Conservation (phyloP, 148 eudicot species). For the Talinum fruticosum region DNA sequence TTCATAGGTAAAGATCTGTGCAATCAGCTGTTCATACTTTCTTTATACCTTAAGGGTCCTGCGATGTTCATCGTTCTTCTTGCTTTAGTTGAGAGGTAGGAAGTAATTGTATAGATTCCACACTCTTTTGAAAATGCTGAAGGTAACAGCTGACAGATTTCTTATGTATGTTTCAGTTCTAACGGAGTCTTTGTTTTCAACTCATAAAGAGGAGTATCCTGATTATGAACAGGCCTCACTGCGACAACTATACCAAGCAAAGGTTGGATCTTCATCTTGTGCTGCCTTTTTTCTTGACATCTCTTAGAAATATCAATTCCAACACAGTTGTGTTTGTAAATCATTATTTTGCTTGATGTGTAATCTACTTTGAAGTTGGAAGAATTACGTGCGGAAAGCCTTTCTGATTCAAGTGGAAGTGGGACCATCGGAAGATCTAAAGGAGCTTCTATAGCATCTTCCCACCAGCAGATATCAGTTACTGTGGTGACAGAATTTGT, state of each 20-base stretch:
- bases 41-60: neutral
- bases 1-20: neutral
- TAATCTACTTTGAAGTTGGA: constrained; percentile 57
- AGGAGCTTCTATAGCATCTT: constrained; percentile 78
- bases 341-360: constrained; percentile 11
- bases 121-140: neutral
- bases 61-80: neutral
- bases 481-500: constrained; percentile 98
- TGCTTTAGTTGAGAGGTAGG: neutral
- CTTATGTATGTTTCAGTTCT: constrained; percentile 50
- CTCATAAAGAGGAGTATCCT: constrained; percentile 91
- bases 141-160: constrained; percentile 12
- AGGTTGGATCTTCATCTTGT: constrained; percentile 47
- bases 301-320: constrained; percentile 5
- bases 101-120: neutral
- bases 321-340: constrained; percentile 1
- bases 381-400: constrained; percentile 86
- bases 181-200: constrained; percentile 85
- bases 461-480: constrained; percentile 87
- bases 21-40: neutral
- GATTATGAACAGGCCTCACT: constrained; percentile 95
- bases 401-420: constrained; percentile 50
- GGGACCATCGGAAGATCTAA: constrained; percentile 94
- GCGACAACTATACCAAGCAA: constrained; percentile 76
- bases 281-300: neutral